Evolutionary conservation across 192 early-diverging fungal species (phyloP).

Genomic region (Podila verticillata): DNA sequence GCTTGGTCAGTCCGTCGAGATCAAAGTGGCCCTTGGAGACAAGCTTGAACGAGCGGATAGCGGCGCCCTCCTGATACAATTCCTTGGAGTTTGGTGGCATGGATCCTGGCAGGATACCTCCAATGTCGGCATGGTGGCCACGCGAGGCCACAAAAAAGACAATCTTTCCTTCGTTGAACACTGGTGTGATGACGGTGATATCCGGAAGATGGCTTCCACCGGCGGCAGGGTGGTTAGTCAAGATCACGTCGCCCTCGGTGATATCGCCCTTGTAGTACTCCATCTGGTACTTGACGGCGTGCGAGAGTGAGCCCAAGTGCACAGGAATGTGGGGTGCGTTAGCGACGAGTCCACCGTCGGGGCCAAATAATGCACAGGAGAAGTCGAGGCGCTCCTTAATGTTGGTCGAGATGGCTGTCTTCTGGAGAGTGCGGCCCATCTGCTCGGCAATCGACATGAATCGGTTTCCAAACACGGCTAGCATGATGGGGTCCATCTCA

Average conservation of each 20-base stretch:
- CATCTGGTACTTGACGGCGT: slow-evolving; percentile 94
- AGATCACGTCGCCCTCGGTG: slow-evolving; percentile 90
- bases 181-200: slow-evolving; percentile 96
- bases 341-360: slow-evolving; percentile 83
- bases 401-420: slow-evolving; percentile 95
- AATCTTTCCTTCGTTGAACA: slow-evolving; percentile 81
- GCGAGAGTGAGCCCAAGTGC: slow-evolving; percentile 93
- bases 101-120: slow-evolving; percentile 78
- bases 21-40: slow-evolving; percentile 88
- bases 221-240: slow-evolving; percentile 96
- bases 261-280: slow-evolving; percentile 71
- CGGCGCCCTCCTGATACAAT: slow-evolving; percentile 95
- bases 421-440: slow-evolving; percentile 94
- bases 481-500: slow-evolving; percentile 87
- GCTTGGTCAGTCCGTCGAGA: slow-evolving; percentile 76
- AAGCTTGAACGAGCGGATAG: slow-evolving; percentile 87
- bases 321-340: slow-evolving; percentile 94
- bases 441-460: slow-evolving; percentile 99
- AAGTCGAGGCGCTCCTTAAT: slow-evolving; percentile 99
- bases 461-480: slow-evolving; percentile 93
- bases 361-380: slow-evolving; percentile 95
- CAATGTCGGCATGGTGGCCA: slow-evolving; percentile 96
- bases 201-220: slow-evolving; percentile 96
- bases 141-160: slow-evolving; percentile 96
- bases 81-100: slow-evolving; percentile 96